phyloP scores from a whole-genome alignment of 2,329 filamentous ascomycete species.

The Rhinocladiella mackenziei region DNA sequence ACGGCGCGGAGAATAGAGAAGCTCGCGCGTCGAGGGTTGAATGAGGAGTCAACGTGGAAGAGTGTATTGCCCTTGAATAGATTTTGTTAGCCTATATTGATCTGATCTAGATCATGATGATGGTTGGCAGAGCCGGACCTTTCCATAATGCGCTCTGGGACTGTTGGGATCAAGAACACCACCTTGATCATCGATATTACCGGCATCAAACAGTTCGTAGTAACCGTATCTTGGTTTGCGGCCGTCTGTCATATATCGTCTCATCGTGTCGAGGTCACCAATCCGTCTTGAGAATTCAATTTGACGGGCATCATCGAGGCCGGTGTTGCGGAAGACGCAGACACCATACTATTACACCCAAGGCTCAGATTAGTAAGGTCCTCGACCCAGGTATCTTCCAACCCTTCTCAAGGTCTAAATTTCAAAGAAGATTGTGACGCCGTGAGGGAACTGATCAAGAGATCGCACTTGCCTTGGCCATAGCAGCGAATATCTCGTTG shows the following conservation, averaged over 20 bases:
- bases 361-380: background rate
- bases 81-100: background rate
- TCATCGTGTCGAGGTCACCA: conserved; percentile 55
- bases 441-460: background rate
- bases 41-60: conserved; percentile 56
- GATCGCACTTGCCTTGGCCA: conserved; percentile 34
- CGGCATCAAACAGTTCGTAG: conserved; percentile 55
- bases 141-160: conserved; percentile 33
- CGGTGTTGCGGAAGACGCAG: conserved; percentile 50
- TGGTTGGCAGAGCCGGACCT: conserved; percentile 31
- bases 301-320: conserved; percentile 50
- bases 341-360: conserved; percentile 49
- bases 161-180: conserved; percentile 39
- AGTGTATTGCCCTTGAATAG: conserved; percentile 46
- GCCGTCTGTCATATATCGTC: conserved; percentile 46
- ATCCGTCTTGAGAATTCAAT: conserved; percentile 50
- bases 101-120: background rate
- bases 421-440: background rate
- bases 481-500: conserved; percentile 36
- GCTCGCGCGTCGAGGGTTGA: conserved; percentile 52
- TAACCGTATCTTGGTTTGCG: conserved; percentile 46
- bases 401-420: too few relatives aligned
- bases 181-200: conserved; percentile 51
- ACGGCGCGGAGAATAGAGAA: conserved; percentile 52
- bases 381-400: too few relatives aligned